Base-by-base conservation (phyloP, 805 yeast genomes). In the Yamadazyma phyllophila region DNA sequence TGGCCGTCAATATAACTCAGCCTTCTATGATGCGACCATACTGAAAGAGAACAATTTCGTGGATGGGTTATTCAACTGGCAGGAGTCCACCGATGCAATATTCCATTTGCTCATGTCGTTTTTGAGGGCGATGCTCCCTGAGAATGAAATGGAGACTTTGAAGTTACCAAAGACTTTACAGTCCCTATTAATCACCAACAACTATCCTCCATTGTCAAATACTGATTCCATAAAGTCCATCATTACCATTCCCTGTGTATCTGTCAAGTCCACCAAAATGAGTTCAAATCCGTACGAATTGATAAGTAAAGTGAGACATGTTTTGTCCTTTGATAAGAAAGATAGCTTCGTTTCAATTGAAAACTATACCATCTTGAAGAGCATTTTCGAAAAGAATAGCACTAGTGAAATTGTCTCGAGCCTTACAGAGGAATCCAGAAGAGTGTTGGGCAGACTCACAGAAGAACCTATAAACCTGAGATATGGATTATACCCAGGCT, bases 31-130 rank as follows among this genome's bases (percentile, higher is more conserved):
- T 46, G 74, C 76, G 1, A 70, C 72, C 10, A 35, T 58, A 31
- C 49, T 39, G 12, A 51, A 55, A 47, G 75, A 70, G 45, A 54
- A 57, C 43, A 60, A 57, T 36, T 87, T 86, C 60, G 76, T 77
- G 31, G 83, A 85, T 50, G 96, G 96, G 2, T 62, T 88, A 45
- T 78, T 79, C 37, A 77, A 78, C 38, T 89, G 96, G 96, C 70
- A 83, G 35, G 81, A 86, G 2, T 88, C 90, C 2, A 82, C 94
- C 4, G 88, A 87, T 59, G 97, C 96, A 0, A 78, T 88, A 67
- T 85, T 87, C 57, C 97, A 90, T 62, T 63, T 90, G 27, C 70
- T 88, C 17, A 65, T 88, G 29, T 78, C 96, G 2, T 90, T 88
- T 56, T 65, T 90, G 47, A 76, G 91, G 50, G 82, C 95, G 14